Base-by-base conservation (phyloP, 352 stramenopile species). In the Globisporangium radiosum region DNA sequence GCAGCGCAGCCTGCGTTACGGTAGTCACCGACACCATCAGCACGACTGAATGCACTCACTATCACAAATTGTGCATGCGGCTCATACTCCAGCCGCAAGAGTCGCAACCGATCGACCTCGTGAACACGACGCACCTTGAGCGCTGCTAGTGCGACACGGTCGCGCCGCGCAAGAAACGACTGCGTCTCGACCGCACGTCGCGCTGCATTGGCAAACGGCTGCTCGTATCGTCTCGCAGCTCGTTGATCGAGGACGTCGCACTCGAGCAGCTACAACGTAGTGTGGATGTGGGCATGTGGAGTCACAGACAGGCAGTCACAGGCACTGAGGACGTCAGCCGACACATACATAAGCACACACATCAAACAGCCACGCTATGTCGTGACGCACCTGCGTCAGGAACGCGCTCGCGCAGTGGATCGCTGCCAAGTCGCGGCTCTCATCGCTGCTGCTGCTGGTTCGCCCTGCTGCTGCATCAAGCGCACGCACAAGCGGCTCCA, bases 1-100 rank as follows among this genome's bases (percentile, higher is more conserved):
- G 62, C 43, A 66, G 64, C 17, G 75, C 76, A 47, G 70, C 61
- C 70, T 81, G 11, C 10, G 15, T 47, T 3, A 36, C 17, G 7
- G 40, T 44, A 44, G 40, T 13, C 11, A 5, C 11, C 40, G 11
- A 44, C 45, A 54, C 42, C 7, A 42, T 25, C 3, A 33, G 25
- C 25, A 33, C 25, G 25, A 33, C 25, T 33, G 25, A 33, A 33
- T 33, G 25, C 25, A 33, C 25, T 33, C 25, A 33, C 25, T 33
- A 33, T 33, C 25, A 33, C 25, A 33, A 3, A 33, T 33, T 33
- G 25, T 33, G 25, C 25, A 33, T 33, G 25, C 25, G 25, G 25
- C 25, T 3, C 25, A 33, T 33, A 33, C 25, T 33, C 25, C 25
- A 33, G 25, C 25, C 25, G 25, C 25, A 33, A 33, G 25, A 33